phyloP scores from a whole-genome alignment of 169 alveolate genomes.

The Besnoitia besnoiti region DNA sequence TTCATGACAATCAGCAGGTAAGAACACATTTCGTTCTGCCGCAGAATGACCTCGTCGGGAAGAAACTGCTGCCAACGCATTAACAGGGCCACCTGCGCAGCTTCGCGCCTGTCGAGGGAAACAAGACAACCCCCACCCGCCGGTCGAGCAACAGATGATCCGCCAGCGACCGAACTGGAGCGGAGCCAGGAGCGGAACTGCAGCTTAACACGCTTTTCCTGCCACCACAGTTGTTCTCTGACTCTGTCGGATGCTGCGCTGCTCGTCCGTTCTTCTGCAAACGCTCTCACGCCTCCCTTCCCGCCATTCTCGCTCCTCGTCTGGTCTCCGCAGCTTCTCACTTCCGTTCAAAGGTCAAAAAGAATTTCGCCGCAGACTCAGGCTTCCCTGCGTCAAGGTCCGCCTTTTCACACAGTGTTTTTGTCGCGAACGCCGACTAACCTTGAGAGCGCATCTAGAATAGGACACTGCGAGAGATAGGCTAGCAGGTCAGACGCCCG shows the following conservation, averaged over 20 bases:
- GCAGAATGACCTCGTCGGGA: constrained; percentile 54
- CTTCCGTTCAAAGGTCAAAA: no score
- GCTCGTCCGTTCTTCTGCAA: not conserved
- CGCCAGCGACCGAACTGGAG: not conserved
- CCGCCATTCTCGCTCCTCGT: not conserved
- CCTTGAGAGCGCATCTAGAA: constrained; percentile 55
- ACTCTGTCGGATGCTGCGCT: not conserved
- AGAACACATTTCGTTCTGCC: constrained; percentile 38
- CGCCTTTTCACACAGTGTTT: not conserved
- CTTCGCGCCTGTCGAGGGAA: constrained; percentile 43
- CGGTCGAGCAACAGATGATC: not conserved
- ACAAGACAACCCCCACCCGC: not conserved
- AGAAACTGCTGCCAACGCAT: constrained; percentile 57
- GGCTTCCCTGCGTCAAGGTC: no score
- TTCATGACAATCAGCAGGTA: constrained; percentile 41
- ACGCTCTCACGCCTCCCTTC: not conserved
- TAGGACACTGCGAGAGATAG: constrained; percentile 43
- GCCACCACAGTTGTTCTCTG: not conserved
- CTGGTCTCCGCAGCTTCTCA: no score
- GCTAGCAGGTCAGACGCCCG: constrained; percentile 47
- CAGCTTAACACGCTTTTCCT: not conserved
- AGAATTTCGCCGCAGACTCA: no score
- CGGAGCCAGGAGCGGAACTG: not conserved
- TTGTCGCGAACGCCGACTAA: not conserved
- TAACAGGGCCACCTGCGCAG: constrained; percentile 33